phyloP scores from a whole-genome alignment of 306 rosid genomes.

The Urtica urens region DNA sequence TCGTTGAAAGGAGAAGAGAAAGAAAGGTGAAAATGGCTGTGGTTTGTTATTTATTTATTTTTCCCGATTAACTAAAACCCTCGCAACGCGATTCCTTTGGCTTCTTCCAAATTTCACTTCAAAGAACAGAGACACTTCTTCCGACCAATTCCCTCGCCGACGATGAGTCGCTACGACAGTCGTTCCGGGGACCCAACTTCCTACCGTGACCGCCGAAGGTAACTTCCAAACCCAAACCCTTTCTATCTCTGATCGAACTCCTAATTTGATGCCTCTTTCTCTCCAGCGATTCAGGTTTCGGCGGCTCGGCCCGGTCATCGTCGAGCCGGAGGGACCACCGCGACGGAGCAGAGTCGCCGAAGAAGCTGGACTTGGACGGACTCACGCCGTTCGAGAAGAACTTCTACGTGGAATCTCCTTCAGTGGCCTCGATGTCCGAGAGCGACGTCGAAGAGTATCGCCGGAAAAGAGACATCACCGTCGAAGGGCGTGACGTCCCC shows the following conservation, averaged over 20 bases:
- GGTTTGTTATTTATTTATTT: no score
- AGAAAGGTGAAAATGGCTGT: no score
- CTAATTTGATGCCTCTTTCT: neutral
- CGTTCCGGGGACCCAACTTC: conserved; percentile 92
- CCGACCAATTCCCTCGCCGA: neutral
- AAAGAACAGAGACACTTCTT: no score
- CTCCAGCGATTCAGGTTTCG: conserved; percentile 73
- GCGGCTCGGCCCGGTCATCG: conserved; percentile 49
- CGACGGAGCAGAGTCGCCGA: conserved; percentile 44
- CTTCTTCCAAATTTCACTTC: neutral
- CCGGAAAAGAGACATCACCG: conserved; percentile 61
- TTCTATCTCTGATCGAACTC: neutral
- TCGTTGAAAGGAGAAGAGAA: neutral
- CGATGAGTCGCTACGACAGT: conserved; percentile 92
- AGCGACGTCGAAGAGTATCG: conserved; percentile 68
- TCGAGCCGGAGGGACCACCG: conserved; percentile 43
- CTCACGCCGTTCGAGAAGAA: conserved; percentile 86
- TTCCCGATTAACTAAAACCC: conserved; percentile 23
- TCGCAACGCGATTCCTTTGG: neutral
- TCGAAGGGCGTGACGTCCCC: conserved; percentile 96
- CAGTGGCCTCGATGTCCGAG: conserved; percentile 76
- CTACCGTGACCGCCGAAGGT: conserved; percentile 89
- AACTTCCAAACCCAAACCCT: conserved; percentile 1
- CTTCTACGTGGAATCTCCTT: conserved; percentile 62
- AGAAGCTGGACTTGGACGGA: conserved; percentile 85